Conservation (phyloP, 1,284 basidiomycete genomes). For the Ustilago lituana region DNA sequence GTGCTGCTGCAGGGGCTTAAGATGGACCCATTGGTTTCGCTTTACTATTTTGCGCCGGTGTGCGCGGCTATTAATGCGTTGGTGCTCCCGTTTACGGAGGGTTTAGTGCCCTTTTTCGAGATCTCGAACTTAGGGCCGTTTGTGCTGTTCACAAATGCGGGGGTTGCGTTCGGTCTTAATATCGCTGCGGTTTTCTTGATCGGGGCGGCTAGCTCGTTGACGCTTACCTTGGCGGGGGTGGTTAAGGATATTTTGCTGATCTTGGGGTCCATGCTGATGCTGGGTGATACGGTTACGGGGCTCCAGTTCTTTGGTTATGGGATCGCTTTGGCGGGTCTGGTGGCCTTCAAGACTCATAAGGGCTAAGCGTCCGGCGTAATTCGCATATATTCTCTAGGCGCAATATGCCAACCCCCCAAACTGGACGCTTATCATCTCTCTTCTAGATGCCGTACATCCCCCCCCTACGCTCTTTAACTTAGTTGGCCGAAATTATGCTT, state of each 20-base stretch:
- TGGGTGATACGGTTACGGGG: slow-evolving; percentile 80
- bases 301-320: slow-evolving; percentile 90
- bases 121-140: slow-evolving; percentile 78
- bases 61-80: slow-evolving; percentile 88
- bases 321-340: slow-evolving; percentile 80
- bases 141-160: slow-evolving; percentile 83
- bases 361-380: too few relatives aligned
- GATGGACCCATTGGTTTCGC: slow-evolving; percentile 91
- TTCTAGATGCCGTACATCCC: background rate
- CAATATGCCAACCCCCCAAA: too few relatives aligned
- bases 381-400: too few relatives aligned
- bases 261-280: slow-evolving; percentile 84
- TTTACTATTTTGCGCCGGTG: slow-evolving; percentile 80
- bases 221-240: slow-evolving; percentile 92
- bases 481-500: too few relatives aligned
- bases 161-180: slow-evolving; percentile 89
- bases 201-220: slow-evolving; percentile 83
- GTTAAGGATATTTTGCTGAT: slow-evolving; percentile 94
- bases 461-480: slow-evolving; percentile 24
- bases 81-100: slow-evolving; percentile 87
- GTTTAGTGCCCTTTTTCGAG: slow-evolving; percentile 84
- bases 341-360: slow-evolving; percentile 82
- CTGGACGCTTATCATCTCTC: slow-evolving; percentile 15
- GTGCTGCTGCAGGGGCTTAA: slow-evolving; percentile 93
- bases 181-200: slow-evolving; percentile 94